A percentile compares a stretch with the other conserved stretches of the same genome.
These are phyloP conservation scores for Penicillium brasilianum DNA, from an alignment of 2,329 filamentous ascomycete genomes.

Conservation along the genomic window DNA sequence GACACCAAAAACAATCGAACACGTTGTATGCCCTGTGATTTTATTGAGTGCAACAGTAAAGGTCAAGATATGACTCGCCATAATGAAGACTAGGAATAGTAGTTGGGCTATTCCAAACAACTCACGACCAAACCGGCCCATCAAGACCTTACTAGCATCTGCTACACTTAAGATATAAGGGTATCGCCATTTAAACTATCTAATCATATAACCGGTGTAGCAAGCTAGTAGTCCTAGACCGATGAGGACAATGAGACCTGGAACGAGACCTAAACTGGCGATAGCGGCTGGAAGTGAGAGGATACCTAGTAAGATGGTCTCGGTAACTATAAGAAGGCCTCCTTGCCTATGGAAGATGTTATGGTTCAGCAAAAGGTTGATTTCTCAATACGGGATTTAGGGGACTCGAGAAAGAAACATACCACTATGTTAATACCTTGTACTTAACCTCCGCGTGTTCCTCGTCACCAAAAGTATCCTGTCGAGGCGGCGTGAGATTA, in stretches of 20 bases:
- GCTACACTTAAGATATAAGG: constrained; percentile 69
- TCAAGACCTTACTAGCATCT: constrained; percentile 68
- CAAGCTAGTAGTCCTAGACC: constrained; percentile 60
- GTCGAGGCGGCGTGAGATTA: neutral
- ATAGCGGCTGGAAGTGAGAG: constrained; percentile 59
- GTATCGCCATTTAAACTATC: constrained; percentile 61
- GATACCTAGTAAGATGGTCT: constrained; percentile 61
- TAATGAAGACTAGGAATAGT: constrained; percentile 70
- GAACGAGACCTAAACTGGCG: constrained; percentile 58
- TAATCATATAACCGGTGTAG: constrained; percentile 66
- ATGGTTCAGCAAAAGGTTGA: neutral
- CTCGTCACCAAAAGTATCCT: constrained; percentile 49
- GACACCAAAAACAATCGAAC: constrained; percentile 67
- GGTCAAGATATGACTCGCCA: constrained; percentile 73
- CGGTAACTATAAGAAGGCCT: constrained; percentile 56
- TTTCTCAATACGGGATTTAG: too few relatives aligned
- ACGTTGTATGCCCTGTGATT: constrained; percentile 65
- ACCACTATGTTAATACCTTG: constrained; percentile 56
- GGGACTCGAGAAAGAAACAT: constrained; percentile 16
- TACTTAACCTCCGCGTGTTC: constrained; percentile 54
- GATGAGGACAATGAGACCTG: constrained; percentile 56
- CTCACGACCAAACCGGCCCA: constrained; percentile 66
- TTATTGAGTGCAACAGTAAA: constrained; percentile 72
- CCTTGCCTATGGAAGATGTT: neutral
- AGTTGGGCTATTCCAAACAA: constrained; percentile 65